A percentile compares a stretch with the other conserved stretches of the same genome.
Evolutionary conservation across 208 protist species (phyloP).

Genomic region (Trypanosoma caninum): DNA sequence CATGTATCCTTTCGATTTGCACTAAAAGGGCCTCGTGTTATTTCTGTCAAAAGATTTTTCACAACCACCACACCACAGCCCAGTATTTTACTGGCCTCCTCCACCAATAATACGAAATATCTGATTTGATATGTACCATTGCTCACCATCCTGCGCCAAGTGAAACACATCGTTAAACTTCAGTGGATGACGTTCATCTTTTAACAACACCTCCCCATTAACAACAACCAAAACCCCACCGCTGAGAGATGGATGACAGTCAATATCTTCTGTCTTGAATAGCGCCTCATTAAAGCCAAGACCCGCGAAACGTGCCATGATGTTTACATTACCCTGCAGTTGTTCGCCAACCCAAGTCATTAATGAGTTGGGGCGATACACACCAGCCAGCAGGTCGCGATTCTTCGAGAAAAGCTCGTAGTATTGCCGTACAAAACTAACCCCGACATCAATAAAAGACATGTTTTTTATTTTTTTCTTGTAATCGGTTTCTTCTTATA

Average conservation of each 20-base stretch:
- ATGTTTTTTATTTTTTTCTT: constrained; percentile 24
- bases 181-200: constrained; percentile 74
- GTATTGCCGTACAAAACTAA: constrained; percentile 80
- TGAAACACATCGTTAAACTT: constrained; percentile 91
- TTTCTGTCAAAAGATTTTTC: no score
- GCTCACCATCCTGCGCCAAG: constrained; percentile 56
- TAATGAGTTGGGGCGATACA: constrained; percentile 77
- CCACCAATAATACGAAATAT: constrained; percentile 88
- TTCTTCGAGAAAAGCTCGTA: constrained; percentile 77
- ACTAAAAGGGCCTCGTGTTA: no score
- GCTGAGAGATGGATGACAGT: constrained; percentile 77
- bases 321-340: constrained; percentile 76
- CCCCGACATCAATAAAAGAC: constrained; percentile 72
- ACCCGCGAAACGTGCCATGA: constrained; percentile 76
- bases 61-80: no score
- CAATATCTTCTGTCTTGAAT: constrained; percentile 78
- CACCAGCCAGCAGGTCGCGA: constrained; percentile 54
- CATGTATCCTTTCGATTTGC: no score
- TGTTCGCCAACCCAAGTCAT: constrained; percentile 88
- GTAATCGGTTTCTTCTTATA: background rate
- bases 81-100: constrained; percentile 49
- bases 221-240: constrained; percentile 78
- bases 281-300: constrained; percentile 69
- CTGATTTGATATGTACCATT: constrained; percentile 89
- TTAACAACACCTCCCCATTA: constrained; percentile 79